Percentiles rank a stretch among this genome's conserved stretches.
These are phyloP conservation scores for Kwoniella sp. DNA, from an alignment of 768 basidiomycete genomes.

Conservation along the genomic window DNA sequence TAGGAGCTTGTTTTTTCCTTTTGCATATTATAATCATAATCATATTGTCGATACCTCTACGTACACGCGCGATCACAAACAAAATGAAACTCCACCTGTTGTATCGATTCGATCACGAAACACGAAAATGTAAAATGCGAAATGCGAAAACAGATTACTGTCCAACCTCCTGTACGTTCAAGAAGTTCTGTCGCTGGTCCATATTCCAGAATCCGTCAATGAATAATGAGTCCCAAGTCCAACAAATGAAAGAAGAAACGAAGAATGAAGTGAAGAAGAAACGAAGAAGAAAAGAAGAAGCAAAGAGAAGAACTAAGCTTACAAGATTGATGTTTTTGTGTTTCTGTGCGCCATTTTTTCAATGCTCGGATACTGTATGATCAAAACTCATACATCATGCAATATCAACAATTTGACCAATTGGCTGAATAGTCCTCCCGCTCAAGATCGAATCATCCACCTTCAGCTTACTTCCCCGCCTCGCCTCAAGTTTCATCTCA, in stretches of 20 bases:
- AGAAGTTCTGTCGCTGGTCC: constrained; percentile 1
- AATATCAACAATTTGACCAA: too few species aligned
- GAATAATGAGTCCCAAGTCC: too few species aligned
- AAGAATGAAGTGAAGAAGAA: neutral
- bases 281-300: neutral
- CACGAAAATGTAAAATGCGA: too few species aligned
- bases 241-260: neutral
- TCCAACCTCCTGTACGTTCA: constrained; percentile 51
- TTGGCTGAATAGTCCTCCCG: constrained; percentile 14
- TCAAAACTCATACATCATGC: too few species aligned
- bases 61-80: neutral
- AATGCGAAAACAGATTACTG: constrained; percentile 39
- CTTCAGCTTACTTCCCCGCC: constrained; percentile 13
- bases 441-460: constrained; percentile 20
- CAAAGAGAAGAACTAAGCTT: constrained; percentile 8
- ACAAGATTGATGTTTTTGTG: constrained; percentile 13
- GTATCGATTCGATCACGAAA: too few species aligned
- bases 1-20: neutral
- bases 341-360: too few species aligned
- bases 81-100: too few species aligned
- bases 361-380: too few species aligned
- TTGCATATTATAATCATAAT: neutral
- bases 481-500: neutral
- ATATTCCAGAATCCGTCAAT: constrained; percentile 14
- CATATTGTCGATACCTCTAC: neutral